phyloP scores from a whole-genome alignment of 345 rosid species.

The Lumnitzera racemosa region DNA sequence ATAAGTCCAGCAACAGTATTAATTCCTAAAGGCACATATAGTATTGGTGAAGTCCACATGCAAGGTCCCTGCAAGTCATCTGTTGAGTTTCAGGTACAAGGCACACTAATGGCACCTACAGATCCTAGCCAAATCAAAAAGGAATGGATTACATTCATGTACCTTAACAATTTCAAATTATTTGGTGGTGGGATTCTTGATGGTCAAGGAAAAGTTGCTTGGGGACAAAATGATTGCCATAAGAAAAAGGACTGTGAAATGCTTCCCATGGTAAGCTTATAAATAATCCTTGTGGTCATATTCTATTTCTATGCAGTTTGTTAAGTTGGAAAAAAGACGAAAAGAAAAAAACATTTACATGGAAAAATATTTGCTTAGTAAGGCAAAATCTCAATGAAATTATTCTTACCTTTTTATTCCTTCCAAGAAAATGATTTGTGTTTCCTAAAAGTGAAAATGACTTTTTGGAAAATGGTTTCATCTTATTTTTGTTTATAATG shows the following conservation, averaged over 20 bases:
- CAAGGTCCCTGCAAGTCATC: conserved; percentile 32
- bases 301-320: too few species aligned
- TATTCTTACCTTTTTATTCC: too few species aligned
- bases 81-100: conserved; percentile 16
- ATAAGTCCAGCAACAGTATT: background rate
- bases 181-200: conserved; percentile 5
- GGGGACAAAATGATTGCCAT: conserved; percentile 2
- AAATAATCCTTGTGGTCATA: background rate
- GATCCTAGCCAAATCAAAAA: background rate
- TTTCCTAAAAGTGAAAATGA: too few species aligned
- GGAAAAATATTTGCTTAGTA: too few species aligned
- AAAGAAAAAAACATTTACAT: too few species aligned
- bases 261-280: conserved; percentile 11
- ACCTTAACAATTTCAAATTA: conserved; percentile 6
- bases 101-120: conserved; percentile 14
- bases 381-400: too few species aligned
- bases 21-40: conserved; percentile 14
- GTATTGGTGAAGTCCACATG: background rate
- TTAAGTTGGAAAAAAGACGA: too few species aligned
- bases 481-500: too few species aligned
- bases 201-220: conserved; percentile 11
- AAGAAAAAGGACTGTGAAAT: conserved; percentile 13
- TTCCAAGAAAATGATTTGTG: too few species aligned
- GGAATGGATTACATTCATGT: conserved; percentile 9
- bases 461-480: too few species aligned